Percentiles rank a stretch among this genome's conserved stretches.
Conservation (phyloP, 2,329 filamentous ascomycete species). For the Colletotrichum tanaceti region DNA sequence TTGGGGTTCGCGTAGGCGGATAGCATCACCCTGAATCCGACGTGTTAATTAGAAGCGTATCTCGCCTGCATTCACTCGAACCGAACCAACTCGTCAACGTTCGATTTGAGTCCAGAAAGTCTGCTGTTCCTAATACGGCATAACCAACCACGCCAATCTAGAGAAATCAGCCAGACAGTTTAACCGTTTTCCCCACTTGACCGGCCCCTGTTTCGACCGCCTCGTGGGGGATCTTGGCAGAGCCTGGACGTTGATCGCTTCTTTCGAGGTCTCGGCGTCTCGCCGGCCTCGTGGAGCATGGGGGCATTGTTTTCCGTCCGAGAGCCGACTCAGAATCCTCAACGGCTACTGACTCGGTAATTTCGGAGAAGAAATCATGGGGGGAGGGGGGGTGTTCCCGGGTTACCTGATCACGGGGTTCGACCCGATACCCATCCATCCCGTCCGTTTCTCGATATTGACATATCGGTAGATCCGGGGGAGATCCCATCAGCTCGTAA, state of each 20-base stretch:
- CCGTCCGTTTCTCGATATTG: background rate
- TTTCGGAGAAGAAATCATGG: too few relatives aligned
- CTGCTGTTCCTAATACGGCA: background rate
- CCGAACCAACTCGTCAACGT: background rate
- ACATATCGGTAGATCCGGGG: background rate
- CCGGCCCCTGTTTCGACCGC: too few relatives aligned
- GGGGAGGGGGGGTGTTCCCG: too few relatives aligned
- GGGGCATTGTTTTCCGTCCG: too few relatives aligned
- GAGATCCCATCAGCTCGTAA: background rate
- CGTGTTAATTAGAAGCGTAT: constrained; percentile 18
- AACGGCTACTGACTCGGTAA: constrained; percentile 25
- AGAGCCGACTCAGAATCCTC: background rate
- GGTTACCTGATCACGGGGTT: too few relatives aligned
- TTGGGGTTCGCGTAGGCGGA: background rate
- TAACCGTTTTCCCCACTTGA: background rate
- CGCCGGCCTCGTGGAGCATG: background rate
- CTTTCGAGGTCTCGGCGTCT: background rate
- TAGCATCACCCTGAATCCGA: background rate
- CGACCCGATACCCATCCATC: too few relatives aligned
- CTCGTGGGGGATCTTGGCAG: background rate
- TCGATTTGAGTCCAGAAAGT: constrained; percentile 29
- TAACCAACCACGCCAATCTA: background rate
- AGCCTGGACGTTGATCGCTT: background rate
- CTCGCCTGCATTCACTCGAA: too few relatives aligned
- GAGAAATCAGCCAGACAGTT: background rate